Evolutionary conservation across 306 rosid genomes (phyloP).

Genomic region (Fagus crenata): DNA sequence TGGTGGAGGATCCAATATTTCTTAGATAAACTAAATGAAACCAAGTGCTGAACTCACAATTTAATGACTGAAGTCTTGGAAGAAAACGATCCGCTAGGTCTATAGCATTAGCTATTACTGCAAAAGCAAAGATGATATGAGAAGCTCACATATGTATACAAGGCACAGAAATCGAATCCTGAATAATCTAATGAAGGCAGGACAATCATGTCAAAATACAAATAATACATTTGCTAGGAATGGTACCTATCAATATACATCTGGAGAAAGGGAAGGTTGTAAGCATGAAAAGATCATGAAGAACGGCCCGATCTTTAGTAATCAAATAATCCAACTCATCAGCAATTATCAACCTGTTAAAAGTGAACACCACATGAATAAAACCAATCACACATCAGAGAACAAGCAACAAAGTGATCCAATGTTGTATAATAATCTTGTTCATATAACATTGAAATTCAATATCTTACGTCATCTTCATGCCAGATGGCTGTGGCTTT

Average conservation of each 20-base stretch:
- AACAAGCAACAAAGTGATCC: slow-evolving; percentile 4
- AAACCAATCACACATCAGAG: slow-evolving; percentile 4
- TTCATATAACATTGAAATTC: neutral
- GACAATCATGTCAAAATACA: too few relatives aligned
- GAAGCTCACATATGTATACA: neutral
- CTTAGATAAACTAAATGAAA: neutral
- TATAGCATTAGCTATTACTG: slow-evolving; percentile 93
- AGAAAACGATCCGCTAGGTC: slow-evolving; percentile 92
- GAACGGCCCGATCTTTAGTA: slow-evolving; percentile 79
- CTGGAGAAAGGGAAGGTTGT: slow-evolving; percentile 84
- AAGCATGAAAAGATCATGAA: slow-evolving; percentile 21
- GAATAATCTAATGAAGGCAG: neutral
- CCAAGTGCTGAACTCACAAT: slow-evolving; percentile 56
- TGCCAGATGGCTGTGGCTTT: slow-evolving; percentile 38
- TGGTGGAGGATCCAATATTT: too few relatives aligned
- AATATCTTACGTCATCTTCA: slow-evolving; percentile 66
- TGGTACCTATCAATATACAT: slow-evolving; percentile 70
- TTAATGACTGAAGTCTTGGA: slow-evolving; percentile 80
- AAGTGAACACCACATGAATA: slow-evolving; percentile 3
- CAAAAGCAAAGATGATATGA: neutral
- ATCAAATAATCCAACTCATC: slow-evolving; percentile 93
- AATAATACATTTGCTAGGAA: neutral
- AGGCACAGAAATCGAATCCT: neutral
- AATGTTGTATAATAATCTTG: neutral
- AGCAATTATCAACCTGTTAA: slow-evolving; percentile 66